Evolutionary conservation across 2,329 filamentous ascomycete genomes (phyloP).

Genomic region (Trichophyton mentagrophytes): DNA sequence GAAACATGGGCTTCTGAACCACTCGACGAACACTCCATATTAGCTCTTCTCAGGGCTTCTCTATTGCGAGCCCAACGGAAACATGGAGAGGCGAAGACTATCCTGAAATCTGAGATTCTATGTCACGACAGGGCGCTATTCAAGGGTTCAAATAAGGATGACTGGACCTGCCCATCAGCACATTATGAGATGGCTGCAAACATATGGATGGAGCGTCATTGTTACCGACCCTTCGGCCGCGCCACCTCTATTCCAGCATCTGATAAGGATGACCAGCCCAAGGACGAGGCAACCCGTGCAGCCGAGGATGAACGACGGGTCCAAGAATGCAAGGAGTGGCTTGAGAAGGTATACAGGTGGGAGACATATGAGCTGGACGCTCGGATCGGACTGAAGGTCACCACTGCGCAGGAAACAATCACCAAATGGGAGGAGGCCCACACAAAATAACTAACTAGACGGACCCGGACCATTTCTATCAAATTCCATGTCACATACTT

Average conservation of each 20-base stretch:
- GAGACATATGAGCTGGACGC: conserved; percentile 51
- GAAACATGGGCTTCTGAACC: conserved; percentile 40
- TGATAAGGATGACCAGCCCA: not conserved
- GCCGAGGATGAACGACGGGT: conserved; percentile 31
- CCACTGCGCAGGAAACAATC: conserved; percentile 34
- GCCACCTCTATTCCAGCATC: not conserved
- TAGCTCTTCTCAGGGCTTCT: conserved; percentile 53
- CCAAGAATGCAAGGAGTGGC: conserved; percentile 41
- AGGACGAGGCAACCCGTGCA: not conserved
- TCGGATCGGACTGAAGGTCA: conserved; percentile 39
- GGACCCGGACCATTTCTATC: not conserved
- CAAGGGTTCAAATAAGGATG: conserved; percentile 39
- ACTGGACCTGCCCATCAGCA: conserved; percentile 59
- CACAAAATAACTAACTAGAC: not conserved
- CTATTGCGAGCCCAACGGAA: conserved; percentile 51
- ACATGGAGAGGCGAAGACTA: conserved; percentile 50
- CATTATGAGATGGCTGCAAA: conserved; percentile 79
- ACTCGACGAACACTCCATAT: conserved; percentile 50
- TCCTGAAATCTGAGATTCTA: conserved; percentile 53
- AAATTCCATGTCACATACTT: not conserved
- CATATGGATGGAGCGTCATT: conserved; percentile 55
- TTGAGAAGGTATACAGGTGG: conserved; percentile 47
- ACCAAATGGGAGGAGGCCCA: conserved; percentile 30
- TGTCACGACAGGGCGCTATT: conserved; percentile 42
- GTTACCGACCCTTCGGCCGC: conserved; percentile 17